Evolutionary conservation across 305 asterid genomes (phyloP).

Genomic region (Solanum hybrid): DNA sequence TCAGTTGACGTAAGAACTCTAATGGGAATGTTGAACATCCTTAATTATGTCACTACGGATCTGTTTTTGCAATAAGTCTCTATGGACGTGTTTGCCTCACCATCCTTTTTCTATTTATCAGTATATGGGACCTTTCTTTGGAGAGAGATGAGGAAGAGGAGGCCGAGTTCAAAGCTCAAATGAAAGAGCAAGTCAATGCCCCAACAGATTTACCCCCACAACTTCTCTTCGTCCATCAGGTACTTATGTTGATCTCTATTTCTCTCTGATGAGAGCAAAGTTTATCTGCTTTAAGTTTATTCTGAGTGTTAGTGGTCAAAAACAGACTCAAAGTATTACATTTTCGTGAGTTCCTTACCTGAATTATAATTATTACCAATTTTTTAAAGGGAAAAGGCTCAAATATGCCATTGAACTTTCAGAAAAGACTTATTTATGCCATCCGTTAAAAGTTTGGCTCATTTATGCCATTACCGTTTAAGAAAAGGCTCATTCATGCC

Average conservation of each 20-base stretch:
- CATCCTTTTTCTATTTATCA: slow-evolving; percentile 5
- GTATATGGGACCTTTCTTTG: slow-evolving; percentile 87
- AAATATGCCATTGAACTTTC: too few relatives aligned
- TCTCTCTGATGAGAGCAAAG: not conserved
- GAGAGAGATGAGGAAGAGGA: slow-evolving; percentile 96
- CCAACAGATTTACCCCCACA: slow-evolving; percentile 87
- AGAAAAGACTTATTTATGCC: too few relatives aligned
- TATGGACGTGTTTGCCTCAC: not conserved
- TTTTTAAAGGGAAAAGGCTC: too few relatives aligned
- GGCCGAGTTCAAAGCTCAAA: slow-evolving; percentile 65
- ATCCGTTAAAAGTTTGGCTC: too few relatives aligned
- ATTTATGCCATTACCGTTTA: too few relatives aligned
- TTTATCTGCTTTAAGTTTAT: not conserved
- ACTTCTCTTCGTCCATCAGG: slow-evolving; percentile 90
- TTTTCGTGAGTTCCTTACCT: not conserved
- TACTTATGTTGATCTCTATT: slow-evolving; percentile 1
- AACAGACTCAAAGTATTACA: not conserved
- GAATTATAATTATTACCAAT: too few relatives aligned
- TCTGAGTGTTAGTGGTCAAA: not conserved
- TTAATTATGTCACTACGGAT: not conserved
- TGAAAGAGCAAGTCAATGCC: slow-evolving; percentile 57
- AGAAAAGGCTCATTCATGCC: too few relatives aligned
- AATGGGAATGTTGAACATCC: not conserved
- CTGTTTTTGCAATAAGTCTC: not conserved
- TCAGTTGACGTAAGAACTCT: slow-evolving; percentile 58